Evolutionary conservation across 75 land plant genomes (phyloP).

Genomic region (Sequoiadendron giganteum): DNA sequence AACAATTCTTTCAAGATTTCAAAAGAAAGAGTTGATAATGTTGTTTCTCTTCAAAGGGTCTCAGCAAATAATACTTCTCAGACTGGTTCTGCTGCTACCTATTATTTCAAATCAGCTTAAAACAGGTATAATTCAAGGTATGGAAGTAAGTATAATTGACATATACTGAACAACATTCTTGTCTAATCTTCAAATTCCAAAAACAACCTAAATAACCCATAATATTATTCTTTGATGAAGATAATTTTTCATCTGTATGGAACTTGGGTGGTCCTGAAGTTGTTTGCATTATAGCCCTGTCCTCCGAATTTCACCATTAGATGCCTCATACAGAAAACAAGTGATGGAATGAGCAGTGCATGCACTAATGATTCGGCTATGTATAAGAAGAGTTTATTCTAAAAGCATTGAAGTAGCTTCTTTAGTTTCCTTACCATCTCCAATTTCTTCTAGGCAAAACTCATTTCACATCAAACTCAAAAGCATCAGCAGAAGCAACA

Average conservation of each 20-base stretch:
- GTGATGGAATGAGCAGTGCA: not conserved
- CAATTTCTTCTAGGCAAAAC: not conserved
- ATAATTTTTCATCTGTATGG: not conserved
- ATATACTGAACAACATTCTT: not conserved
- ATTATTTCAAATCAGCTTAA: not conserved
- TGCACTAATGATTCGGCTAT: not conserved
- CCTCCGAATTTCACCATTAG: not conserved
- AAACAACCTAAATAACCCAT: not conserved
- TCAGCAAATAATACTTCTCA: not conserved
- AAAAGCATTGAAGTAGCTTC: not conserved
- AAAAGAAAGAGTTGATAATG: not conserved
- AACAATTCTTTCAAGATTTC: slow-evolving; percentile 3
- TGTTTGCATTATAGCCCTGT: not conserved
- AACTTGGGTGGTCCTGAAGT: not conserved
- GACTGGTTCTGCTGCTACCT: not conserved
- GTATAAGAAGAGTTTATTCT: not conserved
- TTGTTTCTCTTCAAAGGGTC: not conserved
- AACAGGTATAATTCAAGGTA: not conserved
- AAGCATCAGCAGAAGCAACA: not conserved
- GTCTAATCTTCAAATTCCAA: not conserved
- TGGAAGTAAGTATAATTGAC: not conserved
- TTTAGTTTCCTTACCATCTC: not conserved
- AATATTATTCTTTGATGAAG: not conserved
- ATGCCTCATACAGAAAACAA: not conserved
- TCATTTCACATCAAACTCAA: not conserved